Conservation (phyloP, 2,329 filamentous ascomycete genomes). For the Macrophomina pseudophaseolina region DNA sequence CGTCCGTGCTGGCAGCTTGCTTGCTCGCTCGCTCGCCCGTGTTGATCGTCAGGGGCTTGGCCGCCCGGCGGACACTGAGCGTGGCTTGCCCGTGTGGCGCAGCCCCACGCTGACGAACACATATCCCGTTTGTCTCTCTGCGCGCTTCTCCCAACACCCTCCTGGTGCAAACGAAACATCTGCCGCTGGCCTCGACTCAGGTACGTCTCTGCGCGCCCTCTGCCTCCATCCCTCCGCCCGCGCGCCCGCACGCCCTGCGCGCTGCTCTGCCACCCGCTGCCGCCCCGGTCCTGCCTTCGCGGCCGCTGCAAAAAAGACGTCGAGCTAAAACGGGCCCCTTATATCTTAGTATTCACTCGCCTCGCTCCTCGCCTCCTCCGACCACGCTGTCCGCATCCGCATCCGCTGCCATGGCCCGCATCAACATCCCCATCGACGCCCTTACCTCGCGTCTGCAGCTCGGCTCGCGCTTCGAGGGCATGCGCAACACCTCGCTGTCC, state of each 20-base stretch:
- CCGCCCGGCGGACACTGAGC: not conserved
- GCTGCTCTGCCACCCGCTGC: not conserved
- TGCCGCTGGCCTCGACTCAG: not conserved
- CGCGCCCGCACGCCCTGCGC: not conserved
- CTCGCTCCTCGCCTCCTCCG: not conserved
- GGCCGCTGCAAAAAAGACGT: not conserved
- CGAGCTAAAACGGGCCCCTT: slow-evolving; percentile 11
- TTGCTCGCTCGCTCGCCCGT: not conserved
- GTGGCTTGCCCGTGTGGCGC: not conserved
- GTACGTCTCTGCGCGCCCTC: not conserved
- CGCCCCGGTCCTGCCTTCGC: not conserved
- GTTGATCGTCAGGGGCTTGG: slow-evolving; percentile 17
- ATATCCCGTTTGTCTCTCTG: not conserved
- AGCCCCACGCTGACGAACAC: slow-evolving; percentile 5
- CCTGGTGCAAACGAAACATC: not conserved
- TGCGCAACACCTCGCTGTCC: slow-evolving; percentile 78
- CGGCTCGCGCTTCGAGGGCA: slow-evolving; percentile 79
- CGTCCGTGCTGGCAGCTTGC: slow-evolving; percentile 11
- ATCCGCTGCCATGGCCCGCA: slow-evolving; percentile 69
- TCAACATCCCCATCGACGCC: slow-evolving; percentile 90
- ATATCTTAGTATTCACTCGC: not conserved
- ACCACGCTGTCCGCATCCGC: not conserved
- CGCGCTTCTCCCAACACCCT: not conserved
- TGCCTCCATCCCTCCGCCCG: not conserved
- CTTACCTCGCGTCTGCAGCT: slow-evolving; percentile 91